phyloP scores from a whole-genome alignment of 148 eudicot species.

The Amaranthus cruentus region DNA sequence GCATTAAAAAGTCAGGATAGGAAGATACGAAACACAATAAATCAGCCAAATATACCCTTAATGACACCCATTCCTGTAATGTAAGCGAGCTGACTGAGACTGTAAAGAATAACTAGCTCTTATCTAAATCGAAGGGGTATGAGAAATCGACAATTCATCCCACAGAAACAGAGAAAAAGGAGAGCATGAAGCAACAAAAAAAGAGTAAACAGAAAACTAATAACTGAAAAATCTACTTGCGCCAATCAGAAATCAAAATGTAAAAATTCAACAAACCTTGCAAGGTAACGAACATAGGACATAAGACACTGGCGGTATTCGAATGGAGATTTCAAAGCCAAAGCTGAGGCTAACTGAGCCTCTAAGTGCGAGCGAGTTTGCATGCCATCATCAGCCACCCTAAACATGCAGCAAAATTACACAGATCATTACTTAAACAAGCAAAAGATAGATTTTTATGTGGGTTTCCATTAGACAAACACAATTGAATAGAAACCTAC shows the following conservation, averaged over 20 bases:
- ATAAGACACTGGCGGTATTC: slow-evolving; percentile 93
- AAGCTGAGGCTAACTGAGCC: slow-evolving; percentile 80
- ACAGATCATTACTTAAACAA: slow-evolving; percentile 16
- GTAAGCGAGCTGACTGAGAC: too few relatives aligned
- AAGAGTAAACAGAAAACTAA: neutral
- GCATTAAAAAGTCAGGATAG: too few relatives aligned
- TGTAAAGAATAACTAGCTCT: too few relatives aligned
- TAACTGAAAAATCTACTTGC: neutral
- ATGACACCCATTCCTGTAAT: too few relatives aligned
- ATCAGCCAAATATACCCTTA: neutral
- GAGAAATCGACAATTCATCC: too few relatives aligned
- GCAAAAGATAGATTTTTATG: neutral
- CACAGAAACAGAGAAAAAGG: too few relatives aligned
- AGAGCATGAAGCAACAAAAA: neutral
- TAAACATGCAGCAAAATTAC: slow-evolving; percentile 26
- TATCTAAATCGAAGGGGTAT: too few relatives aligned
- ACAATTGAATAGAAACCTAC: too few relatives aligned
- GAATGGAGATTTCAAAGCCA: slow-evolving; percentile 76
- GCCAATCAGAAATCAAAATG: neutral
- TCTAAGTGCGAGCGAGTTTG: slow-evolving; percentile 98
- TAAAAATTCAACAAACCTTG: slow-evolving; percentile 50
- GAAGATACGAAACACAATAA: neutral
- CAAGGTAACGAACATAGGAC: slow-evolving; percentile 76
- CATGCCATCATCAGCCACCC: slow-evolving; percentile 92
- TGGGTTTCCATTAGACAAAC: too few relatives aligned